Percentiles rank a stretch among this genome's conserved stretches.
These are phyloP conservation scores for Puya raimondii DNA, from an alignment of 176 grass and related monocot genomes.

Conservation along the genomic window DNA sequence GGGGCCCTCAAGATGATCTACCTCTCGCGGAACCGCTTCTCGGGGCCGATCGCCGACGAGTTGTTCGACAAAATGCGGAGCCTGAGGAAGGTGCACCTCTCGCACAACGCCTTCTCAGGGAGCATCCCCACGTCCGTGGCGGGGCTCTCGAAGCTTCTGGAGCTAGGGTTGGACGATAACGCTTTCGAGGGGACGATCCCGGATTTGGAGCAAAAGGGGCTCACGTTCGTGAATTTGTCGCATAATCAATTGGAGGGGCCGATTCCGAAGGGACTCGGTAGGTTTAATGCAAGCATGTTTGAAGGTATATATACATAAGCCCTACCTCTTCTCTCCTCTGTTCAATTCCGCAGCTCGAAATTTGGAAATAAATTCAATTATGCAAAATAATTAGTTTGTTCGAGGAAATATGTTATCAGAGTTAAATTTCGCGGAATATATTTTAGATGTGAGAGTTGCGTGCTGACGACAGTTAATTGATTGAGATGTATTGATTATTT, in stretches of 20 bases:
- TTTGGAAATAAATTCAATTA: no score
- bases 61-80: conserved; percentile 35
- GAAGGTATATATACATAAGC: conserved; percentile 34
- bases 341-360: no score
- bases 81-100: conserved; percentile 41
- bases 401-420: no score
- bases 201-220: conserved; percentile 24
- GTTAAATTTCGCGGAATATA: no score
- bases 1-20: conserved; percentile 41
- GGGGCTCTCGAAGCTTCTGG: conserved; percentile 16
- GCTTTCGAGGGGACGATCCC: conserved; percentile 41
- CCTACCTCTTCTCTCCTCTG: neutral
- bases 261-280: conserved; percentile 30
- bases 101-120: conserved; percentile 45
- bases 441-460: no score
- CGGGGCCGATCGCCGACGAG: conserved; percentile 33
- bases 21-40: conserved; percentile 39
- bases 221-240: conserved; percentile 31
- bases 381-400: no score
- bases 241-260: conserved; percentile 55
- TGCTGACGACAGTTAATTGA: no score
- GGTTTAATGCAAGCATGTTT: conserved; percentile 21
- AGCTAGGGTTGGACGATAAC: conserved; percentile 38
- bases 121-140: conserved; percentile 49
- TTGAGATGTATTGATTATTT: no score